Evolutionary conservation across 163 green algal species (phyloP).

Genomic region (Trebouxia gelatinosa): DNA sequence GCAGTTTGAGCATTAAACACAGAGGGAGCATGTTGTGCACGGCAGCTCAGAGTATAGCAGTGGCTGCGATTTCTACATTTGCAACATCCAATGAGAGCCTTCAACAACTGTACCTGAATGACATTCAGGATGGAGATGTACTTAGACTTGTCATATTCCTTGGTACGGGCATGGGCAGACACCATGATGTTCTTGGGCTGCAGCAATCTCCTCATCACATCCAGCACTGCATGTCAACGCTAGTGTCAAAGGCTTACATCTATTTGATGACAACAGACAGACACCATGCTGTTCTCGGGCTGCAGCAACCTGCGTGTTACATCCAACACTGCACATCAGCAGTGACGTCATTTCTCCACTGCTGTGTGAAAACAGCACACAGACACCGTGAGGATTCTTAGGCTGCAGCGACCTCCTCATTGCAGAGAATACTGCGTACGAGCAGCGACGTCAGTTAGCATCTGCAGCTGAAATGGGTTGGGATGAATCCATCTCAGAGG

Average conservation of each 20-base stretch:
- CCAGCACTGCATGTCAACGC: slow-evolving; percentile 72
- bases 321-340: slow-evolving; percentile 78
- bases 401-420: slow-evolving; percentile 94
- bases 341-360: too few species aligned
- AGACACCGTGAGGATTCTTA: slow-evolving; percentile 79
- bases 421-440: slow-evolving; percentile 87
- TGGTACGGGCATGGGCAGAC: slow-evolving; percentile 68
- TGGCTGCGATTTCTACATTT: background rate
- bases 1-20: background rate
- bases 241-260: too few species aligned
- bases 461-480: too few species aligned
- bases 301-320: slow-evolving; percentile 97
- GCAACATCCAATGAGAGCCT: background rate
- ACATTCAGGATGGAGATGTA: slow-evolving; percentile 99
- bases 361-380: too few species aligned
- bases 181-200: slow-evolving; percentile 81
- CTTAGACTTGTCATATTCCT: slow-evolving; percentile 72
- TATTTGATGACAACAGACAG: too few species aligned
- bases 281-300: slow-evolving; percentile 79
- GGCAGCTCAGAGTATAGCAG: background rate
- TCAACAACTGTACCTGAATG: slow-evolving; percentile 83
- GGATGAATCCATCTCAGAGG: too few species aligned
- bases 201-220: slow-evolving; percentile 97
- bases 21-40: background rate
- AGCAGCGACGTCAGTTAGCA: too few species aligned